Conservation (phyloP, 345 rosid genomes). For the Linum tenue region DNA sequence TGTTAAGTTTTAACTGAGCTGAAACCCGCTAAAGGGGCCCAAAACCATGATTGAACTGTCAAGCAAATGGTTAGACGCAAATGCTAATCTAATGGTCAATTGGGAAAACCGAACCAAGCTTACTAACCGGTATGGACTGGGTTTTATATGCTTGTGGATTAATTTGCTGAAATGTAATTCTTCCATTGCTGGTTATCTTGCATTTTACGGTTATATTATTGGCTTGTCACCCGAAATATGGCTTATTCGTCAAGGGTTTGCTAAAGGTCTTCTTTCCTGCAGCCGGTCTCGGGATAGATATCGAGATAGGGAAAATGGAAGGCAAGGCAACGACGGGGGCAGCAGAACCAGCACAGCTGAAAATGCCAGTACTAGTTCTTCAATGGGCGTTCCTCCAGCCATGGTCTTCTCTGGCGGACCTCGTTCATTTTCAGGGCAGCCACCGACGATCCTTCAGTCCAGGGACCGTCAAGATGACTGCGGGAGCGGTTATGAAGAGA, state of each 20-base stretch:
- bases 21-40: too few species aligned
- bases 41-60: too few species aligned
- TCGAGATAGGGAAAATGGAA: conserved; percentile 71
- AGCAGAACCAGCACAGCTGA: conserved; percentile 38
- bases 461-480: conserved; percentile 65
- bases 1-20: too few species aligned
- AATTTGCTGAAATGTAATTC: too few species aligned
- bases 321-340: conserved; percentile 43
- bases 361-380: conserved; percentile 23
- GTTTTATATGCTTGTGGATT: too few species aligned
- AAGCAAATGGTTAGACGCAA: too few species aligned
- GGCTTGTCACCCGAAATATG: too few species aligned
- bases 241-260: neutral
- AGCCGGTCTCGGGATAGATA: conserved; percentile 60
- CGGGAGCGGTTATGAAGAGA: conserved; percentile 62
- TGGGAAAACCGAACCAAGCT: too few species aligned
- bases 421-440: conserved; percentile 51
- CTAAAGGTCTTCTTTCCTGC: conserved; percentile 13
- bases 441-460: conserved; percentile 66
- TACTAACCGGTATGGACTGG: too few species aligned
- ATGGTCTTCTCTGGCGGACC: conserved; percentile 55
- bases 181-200: too few species aligned
- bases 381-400: conserved; percentile 28
- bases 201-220: too few species aligned
- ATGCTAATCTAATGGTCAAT: too few species aligned